Conservation (phyloP, 2,329 filamentous ascomycete genomes). For the Cercospora brassicicola region DNA sequence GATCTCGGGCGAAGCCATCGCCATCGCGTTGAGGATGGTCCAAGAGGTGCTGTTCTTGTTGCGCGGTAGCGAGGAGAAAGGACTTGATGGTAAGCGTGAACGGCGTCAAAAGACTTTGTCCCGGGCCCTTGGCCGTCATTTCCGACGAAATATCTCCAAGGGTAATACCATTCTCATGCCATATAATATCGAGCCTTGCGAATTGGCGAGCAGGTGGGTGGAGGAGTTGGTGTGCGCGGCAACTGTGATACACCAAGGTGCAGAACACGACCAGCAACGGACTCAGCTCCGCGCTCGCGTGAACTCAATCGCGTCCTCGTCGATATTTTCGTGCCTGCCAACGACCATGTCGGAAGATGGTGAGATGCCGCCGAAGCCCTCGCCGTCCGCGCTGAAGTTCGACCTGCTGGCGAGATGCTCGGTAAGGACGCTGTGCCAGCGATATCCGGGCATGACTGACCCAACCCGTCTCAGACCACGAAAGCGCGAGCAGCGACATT, state of each 20-base stretch:
- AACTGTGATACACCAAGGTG: neutral
- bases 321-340: neutral
- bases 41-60: too few species aligned
- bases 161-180: too few species aligned
- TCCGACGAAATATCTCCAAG: too few species aligned
- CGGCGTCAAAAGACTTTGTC: too few species aligned
- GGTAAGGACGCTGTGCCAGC: slow-evolving; percentile 53
- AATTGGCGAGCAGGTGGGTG: neutral
- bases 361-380: slow-evolving; percentile 28
- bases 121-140: too few species aligned
- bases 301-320: neutral
- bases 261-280: neutral
- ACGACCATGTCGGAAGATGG: slow-evolving; percentile 23
- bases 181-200: too few species aligned
- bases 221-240: neutral
- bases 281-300: neutral
- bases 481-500: slow-evolving; percentile 88
- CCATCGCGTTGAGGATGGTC: too few species aligned
- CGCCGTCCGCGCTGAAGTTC: slow-evolving; percentile 67
- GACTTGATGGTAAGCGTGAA: too few species aligned
- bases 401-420: slow-evolving; percentile 77
- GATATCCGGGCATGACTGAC: neutral
- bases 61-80: too few species aligned
- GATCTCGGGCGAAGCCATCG: too few species aligned
- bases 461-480: slow-evolving; percentile 66